These are phyloP conservation scores for Hemisphaericaspora nanyangensis DNA, from an alignment of 805 yeast genomes.

Conservation along the genomic window DNA sequence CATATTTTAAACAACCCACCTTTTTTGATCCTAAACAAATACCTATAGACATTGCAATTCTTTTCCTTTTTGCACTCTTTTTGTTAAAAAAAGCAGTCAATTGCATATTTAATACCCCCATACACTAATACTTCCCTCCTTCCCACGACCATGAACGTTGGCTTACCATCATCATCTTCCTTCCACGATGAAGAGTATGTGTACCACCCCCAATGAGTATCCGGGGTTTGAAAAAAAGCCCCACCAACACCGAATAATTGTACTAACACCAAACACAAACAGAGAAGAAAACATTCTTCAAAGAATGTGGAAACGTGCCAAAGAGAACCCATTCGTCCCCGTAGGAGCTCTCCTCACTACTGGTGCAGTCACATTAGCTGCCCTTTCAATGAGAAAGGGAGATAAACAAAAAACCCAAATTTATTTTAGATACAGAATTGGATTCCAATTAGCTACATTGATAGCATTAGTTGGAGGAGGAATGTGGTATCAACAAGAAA, in stretches of 20 bases:
- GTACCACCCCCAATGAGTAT: background rate
- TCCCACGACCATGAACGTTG: slow-evolving; percentile 11
- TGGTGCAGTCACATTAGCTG: slow-evolving; percentile 78
- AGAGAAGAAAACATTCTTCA: slow-evolving; percentile 46
- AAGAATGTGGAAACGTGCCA: slow-evolving; percentile 58
- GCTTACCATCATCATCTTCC: slow-evolving; percentile 45
- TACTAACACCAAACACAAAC: slow-evolving; percentile 12
- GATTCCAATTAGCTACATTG: slow-evolving; percentile 77
- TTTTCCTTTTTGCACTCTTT: background rate
- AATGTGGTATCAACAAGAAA: slow-evolving; percentile 53
- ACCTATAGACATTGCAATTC: too few relatives aligned
- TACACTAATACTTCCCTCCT: background rate
- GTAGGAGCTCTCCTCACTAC: slow-evolving; percentile 75
- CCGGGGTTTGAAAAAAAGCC: slow-evolving; percentile 1
- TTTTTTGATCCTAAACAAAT: too few relatives aligned
- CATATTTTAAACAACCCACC: background rate
- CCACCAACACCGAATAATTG: background rate
- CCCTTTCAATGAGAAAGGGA: slow-evolving; percentile 68
- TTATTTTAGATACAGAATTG: slow-evolving; percentile 89
- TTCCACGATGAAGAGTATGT: background rate
- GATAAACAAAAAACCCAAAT: slow-evolving; percentile 72
- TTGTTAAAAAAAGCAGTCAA: too few relatives aligned
- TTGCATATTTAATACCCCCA: background rate
- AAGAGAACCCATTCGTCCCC: slow-evolving; percentile 88
- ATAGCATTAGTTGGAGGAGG: slow-evolving; percentile 84